These are phyloP conservation scores for Mortierella sp. DNA, from an alignment of 371 early-diverging fungal genomes.

Conservation along the genomic window DNA sequence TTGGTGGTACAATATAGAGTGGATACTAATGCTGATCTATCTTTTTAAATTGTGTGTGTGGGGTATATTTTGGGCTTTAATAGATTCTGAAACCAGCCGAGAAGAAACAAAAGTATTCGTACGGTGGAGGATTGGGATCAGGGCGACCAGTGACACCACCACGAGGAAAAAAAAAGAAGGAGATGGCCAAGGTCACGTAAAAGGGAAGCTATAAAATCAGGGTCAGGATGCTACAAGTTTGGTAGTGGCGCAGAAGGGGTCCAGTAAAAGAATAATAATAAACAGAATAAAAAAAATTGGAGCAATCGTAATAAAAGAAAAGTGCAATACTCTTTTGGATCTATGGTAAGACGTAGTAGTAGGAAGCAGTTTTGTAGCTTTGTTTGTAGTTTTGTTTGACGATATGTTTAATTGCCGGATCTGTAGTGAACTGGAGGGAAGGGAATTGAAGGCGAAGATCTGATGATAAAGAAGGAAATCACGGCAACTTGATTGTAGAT, in stretches of 20 bases:
- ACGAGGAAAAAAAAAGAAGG: slow-evolving; percentile 46
- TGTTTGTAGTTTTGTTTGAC: too few species aligned
- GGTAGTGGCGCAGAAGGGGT: background rate
- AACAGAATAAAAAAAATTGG: background rate
- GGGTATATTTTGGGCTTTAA: background rate
- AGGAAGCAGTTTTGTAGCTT: too few species aligned
- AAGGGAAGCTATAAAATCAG: slow-evolving; percentile 6
- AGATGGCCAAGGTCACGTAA: slow-evolving; percentile 42
- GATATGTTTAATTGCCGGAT: too few species aligned
- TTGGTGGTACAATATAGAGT: too few species aligned
- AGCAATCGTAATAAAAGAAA: background rate
- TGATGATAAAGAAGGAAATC: too few species aligned
- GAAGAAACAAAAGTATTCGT: slow-evolving; percentile 49
- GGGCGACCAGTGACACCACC: slow-evolving; percentile 32
- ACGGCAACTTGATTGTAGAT: too few species aligned
- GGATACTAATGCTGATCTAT: too few species aligned
- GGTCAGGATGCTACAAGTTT: slow-evolving; percentile 1
- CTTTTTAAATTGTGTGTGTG: background rate
- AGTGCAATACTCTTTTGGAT: too few species aligned
- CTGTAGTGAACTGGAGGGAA: too few species aligned
- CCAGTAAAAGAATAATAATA: background rate
- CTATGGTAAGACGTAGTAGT: too few species aligned
- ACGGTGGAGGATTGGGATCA: slow-evolving; percentile 32
- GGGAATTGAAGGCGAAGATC: too few species aligned
- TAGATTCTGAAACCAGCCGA: slow-evolving; percentile 52